Percentiles rank a stretch among this genome's conserved stretches.
Conservation (phyloP, 1,284 basidiomycete species). For the Coniophora puteana region DNA sequence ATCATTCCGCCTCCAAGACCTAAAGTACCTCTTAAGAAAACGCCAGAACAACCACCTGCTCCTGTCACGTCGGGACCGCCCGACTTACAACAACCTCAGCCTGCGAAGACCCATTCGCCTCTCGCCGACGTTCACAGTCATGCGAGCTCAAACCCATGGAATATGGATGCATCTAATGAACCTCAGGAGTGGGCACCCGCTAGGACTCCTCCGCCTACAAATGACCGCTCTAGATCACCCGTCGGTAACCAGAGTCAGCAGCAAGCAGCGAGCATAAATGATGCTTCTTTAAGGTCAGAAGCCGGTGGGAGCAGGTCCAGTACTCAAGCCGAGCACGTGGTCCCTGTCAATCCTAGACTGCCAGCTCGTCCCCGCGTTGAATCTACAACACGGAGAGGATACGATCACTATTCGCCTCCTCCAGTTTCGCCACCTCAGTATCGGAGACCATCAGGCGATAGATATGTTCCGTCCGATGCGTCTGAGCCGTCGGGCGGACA, state of each 20-base stretch:
- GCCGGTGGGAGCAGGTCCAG: too few species aligned
- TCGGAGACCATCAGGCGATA: slow-evolving; percentile 8
- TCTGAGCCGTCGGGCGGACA: too few species aligned
- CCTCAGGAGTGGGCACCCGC: slow-evolving; percentile 5
- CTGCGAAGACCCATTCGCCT: neutral
- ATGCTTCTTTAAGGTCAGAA: too few species aligned
- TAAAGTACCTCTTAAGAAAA: slow-evolving; percentile 12
- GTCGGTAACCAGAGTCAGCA: too few species aligned
- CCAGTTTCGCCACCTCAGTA: slow-evolving; percentile 3
- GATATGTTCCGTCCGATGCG: slow-evolving; percentile 4
- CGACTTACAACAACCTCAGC: neutral
- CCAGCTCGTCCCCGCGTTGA: neutral
- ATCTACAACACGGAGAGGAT: neutral
- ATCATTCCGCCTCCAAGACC: slow-evolving; percentile 25
- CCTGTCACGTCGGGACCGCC: slow-evolving; percentile 4
- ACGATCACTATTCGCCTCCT: slow-evolving; percentile 13
- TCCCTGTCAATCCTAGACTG: too few species aligned
- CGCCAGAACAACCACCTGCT: neutral
- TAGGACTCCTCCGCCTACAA: slow-evolving; percentile 1
- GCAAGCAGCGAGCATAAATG: too few species aligned
- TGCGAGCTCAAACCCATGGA: slow-evolving; percentile 8
- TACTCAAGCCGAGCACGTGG: too few species aligned
- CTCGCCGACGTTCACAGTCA: neutral
- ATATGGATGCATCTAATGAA: slow-evolving; percentile 8
- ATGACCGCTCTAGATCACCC: slow-evolving; percentile 10